These are phyloP conservation scores for Myxozyma udenii DNA, from an alignment of 805 yeast species.

Conservation along the genomic window DNA sequence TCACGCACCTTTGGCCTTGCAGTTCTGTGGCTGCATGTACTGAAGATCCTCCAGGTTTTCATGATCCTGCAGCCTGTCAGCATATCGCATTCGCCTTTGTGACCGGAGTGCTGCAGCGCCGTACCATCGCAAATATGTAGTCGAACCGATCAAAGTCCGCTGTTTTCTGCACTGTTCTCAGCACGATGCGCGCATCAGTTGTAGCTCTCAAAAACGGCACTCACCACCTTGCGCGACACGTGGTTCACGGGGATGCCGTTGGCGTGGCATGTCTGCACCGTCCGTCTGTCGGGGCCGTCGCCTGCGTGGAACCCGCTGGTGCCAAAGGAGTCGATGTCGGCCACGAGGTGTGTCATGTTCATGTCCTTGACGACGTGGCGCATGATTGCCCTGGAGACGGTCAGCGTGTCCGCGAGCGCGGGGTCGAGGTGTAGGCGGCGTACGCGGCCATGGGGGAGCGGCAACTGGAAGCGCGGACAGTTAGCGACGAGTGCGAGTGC, in stretches of 20 bases:
- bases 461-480: conserved; percentile 6
- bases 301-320: conserved; percentile 85
- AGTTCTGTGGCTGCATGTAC: conserved; percentile 44
- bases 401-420: too few species aligned
- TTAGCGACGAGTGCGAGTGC: too few species aligned
- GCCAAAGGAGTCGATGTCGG: conserved; percentile 73
- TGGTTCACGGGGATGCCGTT: conserved; percentile 77
- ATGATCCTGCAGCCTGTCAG: conserved; percentile 41
- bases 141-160: conserved; percentile 50
- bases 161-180: conserved; percentile 13
- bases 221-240: conserved; percentile 62
- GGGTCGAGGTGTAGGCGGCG: conserved; percentile 26
- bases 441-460: conserved; percentile 94
- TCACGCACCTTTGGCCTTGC: conserved; percentile 30
- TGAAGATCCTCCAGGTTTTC: conserved; percentile 46
- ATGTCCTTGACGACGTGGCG: conserved; percentile 13
- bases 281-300: conserved; percentile 73
- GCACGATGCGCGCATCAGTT: background rate
- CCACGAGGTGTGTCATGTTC: conserved; percentile 7
- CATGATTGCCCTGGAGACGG: conserved; percentile 10
- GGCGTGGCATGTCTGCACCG: conserved; percentile 61
- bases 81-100: background rate
- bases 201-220: conserved; percentile 2
- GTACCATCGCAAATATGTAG: conserved; percentile 54
- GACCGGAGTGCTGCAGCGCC: conserved; percentile 1